A percentile compares a stretch with the other conserved stretches of the same genome.
These are phyloP conservation scores for Thinopyrum obtusiflorum DNA, from an alignment of 202 grass and related monocot genomes.

Conservation along the genomic window DNA sequence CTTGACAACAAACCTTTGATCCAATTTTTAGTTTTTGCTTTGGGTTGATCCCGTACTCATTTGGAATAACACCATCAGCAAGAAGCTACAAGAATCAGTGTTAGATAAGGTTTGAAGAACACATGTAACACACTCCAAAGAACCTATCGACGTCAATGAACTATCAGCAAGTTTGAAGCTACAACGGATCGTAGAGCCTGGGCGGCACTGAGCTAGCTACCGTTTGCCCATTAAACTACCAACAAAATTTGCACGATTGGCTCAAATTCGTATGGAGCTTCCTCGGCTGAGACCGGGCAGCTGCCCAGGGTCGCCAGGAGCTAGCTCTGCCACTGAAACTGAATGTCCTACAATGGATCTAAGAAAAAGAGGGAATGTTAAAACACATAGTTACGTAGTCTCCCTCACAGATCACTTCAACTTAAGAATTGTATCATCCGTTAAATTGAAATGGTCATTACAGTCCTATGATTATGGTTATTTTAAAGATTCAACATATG, in stretches of 20 bases:
- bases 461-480: constrained; percentile 14
- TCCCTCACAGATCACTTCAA: background rate
- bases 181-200: background rate
- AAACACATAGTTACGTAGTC: background rate
- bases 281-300: background rate
- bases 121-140: background rate
- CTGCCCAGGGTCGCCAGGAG: too few relatives aligned
- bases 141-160: background rate
- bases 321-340: background rate
- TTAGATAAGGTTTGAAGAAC: constrained; percentile 31
- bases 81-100: constrained; percentile 65
- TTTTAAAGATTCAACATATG: background rate
- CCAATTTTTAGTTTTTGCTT: constrained; percentile 96
- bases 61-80: constrained; percentile 98
- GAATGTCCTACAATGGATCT: background rate
- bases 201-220: background rate
- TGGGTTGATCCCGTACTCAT: constrained; percentile 97
- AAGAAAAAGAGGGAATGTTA: constrained; percentile 8
- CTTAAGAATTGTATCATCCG: background rate
- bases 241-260: background rate
- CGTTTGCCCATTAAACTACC: background rate
- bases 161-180: background rate
- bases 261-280: background rate
- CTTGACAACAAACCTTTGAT: constrained; percentile 71
- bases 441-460: background rate